phyloP scores from a whole-genome alignment of 306 rosid species.

The Rosa multiflora region DNA sequence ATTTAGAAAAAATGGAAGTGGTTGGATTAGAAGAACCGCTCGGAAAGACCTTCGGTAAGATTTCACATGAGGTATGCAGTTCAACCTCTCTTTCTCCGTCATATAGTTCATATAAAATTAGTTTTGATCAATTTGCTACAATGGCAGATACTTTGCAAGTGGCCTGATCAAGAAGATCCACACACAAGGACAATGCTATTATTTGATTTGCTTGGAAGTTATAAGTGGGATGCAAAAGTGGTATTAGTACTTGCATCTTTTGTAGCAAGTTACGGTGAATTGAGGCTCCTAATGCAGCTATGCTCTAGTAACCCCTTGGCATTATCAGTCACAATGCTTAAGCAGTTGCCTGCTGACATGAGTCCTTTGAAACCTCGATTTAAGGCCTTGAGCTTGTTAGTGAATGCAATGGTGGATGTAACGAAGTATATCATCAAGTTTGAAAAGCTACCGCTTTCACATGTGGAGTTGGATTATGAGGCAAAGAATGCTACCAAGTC shows the following conservation, averaged over 20 bases:
- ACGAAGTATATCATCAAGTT: constrained; percentile 56
- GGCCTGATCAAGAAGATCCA: constrained; percentile 35
- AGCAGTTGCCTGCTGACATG: constrained; percentile 37
- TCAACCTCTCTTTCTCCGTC: constrained; percentile 3
- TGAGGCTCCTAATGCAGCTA: constrained; percentile 46
- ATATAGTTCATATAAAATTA: not conserved
- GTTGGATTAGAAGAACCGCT: constrained; percentile 36
- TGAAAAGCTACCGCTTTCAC: constrained; percentile 41
- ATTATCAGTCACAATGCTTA: constrained; percentile 39
- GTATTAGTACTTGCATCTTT: constrained; percentile 60
- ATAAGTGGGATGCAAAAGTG: constrained; percentile 62
- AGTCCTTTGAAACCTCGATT: constrained; percentile 31
- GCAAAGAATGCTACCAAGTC: constrained; percentile 21
- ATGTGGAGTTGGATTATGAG: constrained; percentile 31
- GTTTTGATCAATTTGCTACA: constrained; percentile 14
- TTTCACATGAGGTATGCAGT: constrained; percentile 51
- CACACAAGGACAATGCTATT: constrained; percentile 44
- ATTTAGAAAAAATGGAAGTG: constrained; percentile 30
- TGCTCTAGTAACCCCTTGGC: constrained; percentile 41
- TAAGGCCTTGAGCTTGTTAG: constrained; percentile 45
- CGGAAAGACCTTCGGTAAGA: constrained; percentile 31
- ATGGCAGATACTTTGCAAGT: constrained; percentile 50
- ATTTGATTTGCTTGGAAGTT: constrained; percentile 54
- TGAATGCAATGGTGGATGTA: constrained; percentile 51
- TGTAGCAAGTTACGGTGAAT: constrained; percentile 52